Conservation (phyloP, 2,329 filamentous ascomycete genomes). For the Cryphonectria carpinicola region DNA sequence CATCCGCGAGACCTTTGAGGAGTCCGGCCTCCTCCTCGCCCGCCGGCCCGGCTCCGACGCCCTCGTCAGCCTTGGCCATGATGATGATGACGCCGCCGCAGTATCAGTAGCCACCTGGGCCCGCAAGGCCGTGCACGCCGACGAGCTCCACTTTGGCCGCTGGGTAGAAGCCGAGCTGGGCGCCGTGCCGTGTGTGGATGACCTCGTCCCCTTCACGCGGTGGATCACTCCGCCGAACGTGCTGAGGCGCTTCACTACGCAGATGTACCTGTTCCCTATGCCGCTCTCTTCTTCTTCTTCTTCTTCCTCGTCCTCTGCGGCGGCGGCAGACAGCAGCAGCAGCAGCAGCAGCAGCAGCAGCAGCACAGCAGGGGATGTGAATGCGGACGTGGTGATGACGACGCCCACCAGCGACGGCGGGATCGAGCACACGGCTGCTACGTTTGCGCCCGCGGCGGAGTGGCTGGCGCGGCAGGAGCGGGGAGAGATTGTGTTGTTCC, state of each 20-base stretch:
- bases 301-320: not conserved
- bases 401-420: conserved; percentile 71
- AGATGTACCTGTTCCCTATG: conserved; percentile 95
- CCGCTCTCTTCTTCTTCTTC: conserved; percentile 54
- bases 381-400: conserved; percentile 64
- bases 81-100: conserved; percentile 52
- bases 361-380: not conserved
- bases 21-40: conserved; percentile 86
- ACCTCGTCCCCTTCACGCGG: conserved; percentile 80
- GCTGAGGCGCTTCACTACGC: conserved; percentile 83
- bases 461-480: conserved; percentile 70
- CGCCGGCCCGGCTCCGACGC: conserved; percentile 44
- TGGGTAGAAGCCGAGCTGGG: conserved; percentile 54
- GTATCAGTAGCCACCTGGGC: conserved; percentile 59
- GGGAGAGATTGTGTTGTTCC: conserved; percentile 81
- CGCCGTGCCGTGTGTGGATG: conserved; percentile 45
- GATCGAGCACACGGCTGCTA: conserved; percentile 67
- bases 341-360: not conserved
- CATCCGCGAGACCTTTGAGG: conserved; percentile 91
- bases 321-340: not conserved
- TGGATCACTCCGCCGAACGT: conserved; percentile 84
- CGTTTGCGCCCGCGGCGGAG: conserved; percentile 69
- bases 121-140: conserved; percentile 69
- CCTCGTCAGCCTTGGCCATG: conserved; percentile 63
- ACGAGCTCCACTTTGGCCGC: conserved; percentile 66